Evolutionary conservation across 257 asterid species (phyloP), one percentile per base, ranked within the genome.

Genomic region (Salvia miltiorrhiza): DNA sequence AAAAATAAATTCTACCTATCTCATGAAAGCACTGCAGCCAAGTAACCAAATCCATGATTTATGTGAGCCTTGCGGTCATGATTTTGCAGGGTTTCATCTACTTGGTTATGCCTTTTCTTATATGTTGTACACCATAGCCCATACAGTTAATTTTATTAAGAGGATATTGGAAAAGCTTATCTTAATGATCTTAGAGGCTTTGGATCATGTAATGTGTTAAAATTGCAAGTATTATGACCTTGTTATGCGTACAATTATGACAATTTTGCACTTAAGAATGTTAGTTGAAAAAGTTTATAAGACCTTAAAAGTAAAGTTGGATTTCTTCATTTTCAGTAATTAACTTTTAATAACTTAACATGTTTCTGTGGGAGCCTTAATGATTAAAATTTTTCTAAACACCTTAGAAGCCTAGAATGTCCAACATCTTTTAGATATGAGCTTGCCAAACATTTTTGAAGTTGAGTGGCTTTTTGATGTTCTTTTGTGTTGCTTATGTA

Each of bases 41-140:
- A 57, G 45, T 24, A 4, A 45, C 33, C 21, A 21, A 13, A 13
- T 55, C 44, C n/a, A 7, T 40, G 52, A 21, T 28, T 20, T n/a
- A 56, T 78, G 47, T 72, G 33, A 39, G 67, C 66, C 41, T 61
- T 62, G 44, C 37, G 9, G 30, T 39, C 37, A 21, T 40, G 9
- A 43, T 33, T 41, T 53, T 17, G 23, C 41, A 54, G 7, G 32
- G 23, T 63, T 64, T 50, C 35, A 32, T 43, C 56, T 13, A 10
- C 55, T 21, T 26, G 24, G 9, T 17, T 44, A 4, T 60, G 21
- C 35, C 19, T 67, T 63, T 39, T 17, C 16, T 39, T 26, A 10
- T 17, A 60, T 52, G 24, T 21, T 62, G 23, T 32, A 63, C 49
- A 20, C 52, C 33, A 47, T 5, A 39, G 5, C 54, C 30, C 24